Evolutionary conservation across 2,329 filamentous ascomycete species (phyloP).

Genomic region (Fusarium longipes): DNA sequence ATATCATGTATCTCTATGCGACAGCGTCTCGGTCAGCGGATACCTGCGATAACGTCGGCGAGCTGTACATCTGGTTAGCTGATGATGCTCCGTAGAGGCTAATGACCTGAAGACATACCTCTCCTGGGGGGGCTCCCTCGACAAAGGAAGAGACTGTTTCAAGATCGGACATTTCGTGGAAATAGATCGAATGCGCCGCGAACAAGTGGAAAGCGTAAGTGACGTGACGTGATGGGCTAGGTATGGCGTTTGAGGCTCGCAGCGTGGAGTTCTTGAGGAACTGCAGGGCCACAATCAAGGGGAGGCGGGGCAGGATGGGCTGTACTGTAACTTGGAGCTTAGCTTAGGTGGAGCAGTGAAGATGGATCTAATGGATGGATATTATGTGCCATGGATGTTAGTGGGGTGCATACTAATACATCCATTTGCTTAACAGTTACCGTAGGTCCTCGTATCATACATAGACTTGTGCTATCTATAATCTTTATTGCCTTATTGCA

Average conservation of each 20-base stretch:
- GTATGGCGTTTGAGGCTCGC: conserved; percentile 35
- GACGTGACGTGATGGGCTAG: conserved; percentile 11
- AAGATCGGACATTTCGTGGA: conserved; percentile 53
- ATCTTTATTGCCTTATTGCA: too few species aligned
- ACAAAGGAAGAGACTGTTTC: conserved; percentile 82
- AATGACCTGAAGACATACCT: conserved; percentile 70
- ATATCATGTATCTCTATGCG: neutral
- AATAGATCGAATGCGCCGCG: conserved; percentile 18
- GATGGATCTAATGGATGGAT: neutral
- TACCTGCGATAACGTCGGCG: conserved; percentile 88
- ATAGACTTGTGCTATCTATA: too few species aligned
- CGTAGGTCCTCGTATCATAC: too few species aligned
- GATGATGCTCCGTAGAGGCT: conserved; percentile 35
- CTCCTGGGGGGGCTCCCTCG: conserved; percentile 92
- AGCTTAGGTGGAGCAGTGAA: conserved; percentile 38
- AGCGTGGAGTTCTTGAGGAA: conserved; percentile 34
- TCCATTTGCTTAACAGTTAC: neutral
- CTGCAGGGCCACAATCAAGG: conserved; percentile 31
- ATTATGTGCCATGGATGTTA: conserved; percentile 8
- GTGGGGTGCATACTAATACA: conserved; percentile 15
- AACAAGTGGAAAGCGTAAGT: conserved; percentile 3
- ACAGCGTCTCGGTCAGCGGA: conserved; percentile 24
- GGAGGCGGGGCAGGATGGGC: conserved; percentile 41
- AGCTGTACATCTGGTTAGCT: conserved; percentile 67
- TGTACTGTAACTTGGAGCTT: conserved; percentile 28